These are phyloP conservation scores for Exophiala spinifera DNA, from an alignment of 2,329 filamentous ascomycete genomes.

Conservation along the genomic window DNA sequence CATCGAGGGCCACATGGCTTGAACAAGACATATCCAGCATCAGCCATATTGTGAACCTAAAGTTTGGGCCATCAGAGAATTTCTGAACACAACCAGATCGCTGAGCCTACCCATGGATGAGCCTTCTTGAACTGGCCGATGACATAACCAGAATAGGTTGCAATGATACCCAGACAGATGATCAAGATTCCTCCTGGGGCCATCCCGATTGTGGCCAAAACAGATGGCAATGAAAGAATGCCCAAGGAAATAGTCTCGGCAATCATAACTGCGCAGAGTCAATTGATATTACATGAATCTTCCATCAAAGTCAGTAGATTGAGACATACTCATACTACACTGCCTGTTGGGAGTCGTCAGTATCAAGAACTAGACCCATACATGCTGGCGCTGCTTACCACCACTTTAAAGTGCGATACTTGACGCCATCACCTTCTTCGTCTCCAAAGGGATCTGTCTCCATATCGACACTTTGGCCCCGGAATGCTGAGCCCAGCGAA, in stretches of 20 bases:
- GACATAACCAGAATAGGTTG: conserved; percentile 61
- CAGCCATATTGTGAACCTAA: conserved; percentile 65
- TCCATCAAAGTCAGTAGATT: no score
- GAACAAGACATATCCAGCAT: conserved; percentile 60
- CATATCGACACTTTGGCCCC: conserved; percentile 8
- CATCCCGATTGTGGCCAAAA: conserved; percentile 52
- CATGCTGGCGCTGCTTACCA: conserved; percentile 10
- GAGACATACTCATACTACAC: conserved; percentile 19
- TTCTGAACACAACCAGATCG: background rate
- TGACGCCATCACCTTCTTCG: conserved; percentile 17
- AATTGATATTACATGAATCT: background rate
- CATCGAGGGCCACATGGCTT: conserved; percentile 43
- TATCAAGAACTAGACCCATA: background rate
- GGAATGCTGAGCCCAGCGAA: conserved; percentile 6
- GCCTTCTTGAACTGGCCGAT: conserved; percentile 58
- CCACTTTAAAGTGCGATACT: conserved; percentile 26
- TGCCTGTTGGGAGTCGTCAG: conserved; percentile 11
- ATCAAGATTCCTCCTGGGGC: conserved; percentile 55
- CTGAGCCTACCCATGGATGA: conserved; percentile 33
- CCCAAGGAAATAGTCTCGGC: conserved; percentile 60
- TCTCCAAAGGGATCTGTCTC: conserved; percentile 23
- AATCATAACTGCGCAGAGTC: conserved; percentile 46
- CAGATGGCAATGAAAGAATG: conserved; percentile 54
- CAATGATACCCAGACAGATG: conserved; percentile 51
- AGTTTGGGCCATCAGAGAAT: conserved; percentile 2